Percentiles rank a stretch among this genome's conserved stretches.
Conservation (phyloP, 495 filamentous ascomycete species). For the Trichoderma reesei region DNA sequence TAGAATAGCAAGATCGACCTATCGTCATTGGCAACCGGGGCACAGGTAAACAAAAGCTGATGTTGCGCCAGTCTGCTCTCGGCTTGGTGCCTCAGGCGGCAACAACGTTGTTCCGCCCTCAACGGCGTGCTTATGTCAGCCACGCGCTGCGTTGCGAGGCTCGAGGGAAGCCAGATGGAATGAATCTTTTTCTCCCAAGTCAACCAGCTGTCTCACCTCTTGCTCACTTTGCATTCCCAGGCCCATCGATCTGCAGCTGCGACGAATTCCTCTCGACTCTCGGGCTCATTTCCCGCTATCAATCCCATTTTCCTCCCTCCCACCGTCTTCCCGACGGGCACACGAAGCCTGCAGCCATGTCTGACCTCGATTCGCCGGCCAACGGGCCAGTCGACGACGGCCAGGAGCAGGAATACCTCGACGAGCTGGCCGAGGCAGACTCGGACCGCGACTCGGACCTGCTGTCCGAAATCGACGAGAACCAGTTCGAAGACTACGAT, state of each 20-base stretch:
- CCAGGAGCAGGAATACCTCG: constrained; percentile 27
- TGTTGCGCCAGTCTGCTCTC: neutral
- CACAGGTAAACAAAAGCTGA: neutral
- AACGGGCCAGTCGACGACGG: constrained; percentile 24
- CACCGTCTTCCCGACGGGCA: neutral
- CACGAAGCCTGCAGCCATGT: constrained; percentile 25
- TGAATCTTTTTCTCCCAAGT: neutral
- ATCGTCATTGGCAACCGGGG: constrained; percentile 2
- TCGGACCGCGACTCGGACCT: constrained; percentile 73
- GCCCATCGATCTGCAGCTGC: neutral
- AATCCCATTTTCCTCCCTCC: neutral
- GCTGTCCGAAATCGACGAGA: constrained; percentile 91
- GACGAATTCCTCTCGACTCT: neutral
- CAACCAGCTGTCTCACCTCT: neutral
- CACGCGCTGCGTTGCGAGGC: neutral
- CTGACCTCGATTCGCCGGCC: constrained; percentile 29
- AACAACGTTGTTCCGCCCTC: neutral
- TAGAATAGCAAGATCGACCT: no score
- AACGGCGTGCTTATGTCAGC: constrained; percentile 2
- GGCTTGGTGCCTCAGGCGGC: neutral
- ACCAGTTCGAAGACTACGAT: constrained; percentile 85
- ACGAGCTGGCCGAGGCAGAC: constrained; percentile 32
- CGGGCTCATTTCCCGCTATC: neutral
- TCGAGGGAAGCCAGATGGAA: constrained; percentile 1
- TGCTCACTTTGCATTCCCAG: neutral